Conservation (phyloP, 208 protist genomes). For the Naegleria fowleri region DNA sequence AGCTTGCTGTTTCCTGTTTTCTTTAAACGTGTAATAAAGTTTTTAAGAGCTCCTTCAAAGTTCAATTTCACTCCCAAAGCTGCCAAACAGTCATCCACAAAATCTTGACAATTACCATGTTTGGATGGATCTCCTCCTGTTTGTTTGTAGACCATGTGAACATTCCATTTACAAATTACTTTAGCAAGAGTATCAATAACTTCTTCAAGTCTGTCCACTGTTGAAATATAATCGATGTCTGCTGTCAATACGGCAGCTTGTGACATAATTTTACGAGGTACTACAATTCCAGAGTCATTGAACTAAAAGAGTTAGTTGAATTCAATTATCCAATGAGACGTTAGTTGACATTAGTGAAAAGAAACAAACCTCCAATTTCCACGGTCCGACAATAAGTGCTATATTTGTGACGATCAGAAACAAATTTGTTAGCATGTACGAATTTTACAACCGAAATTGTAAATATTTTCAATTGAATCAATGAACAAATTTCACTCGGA, state of each 20-base stretch:
- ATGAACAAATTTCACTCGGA: too few relatives aligned
- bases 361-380: neutral
- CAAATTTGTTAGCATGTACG: too few relatives aligned
- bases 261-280: neutral
- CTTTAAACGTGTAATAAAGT: neutral
- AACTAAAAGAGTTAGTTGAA: too few relatives aligned
- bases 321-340: too few relatives aligned
- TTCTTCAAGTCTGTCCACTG: neutral
- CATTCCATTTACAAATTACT: slow-evolving; percentile 7
- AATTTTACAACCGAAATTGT: too few relatives aligned
- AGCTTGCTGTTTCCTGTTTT: neutral
- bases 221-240: slow-evolving; percentile 3
- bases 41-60: neutral
- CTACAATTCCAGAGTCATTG: neutral
- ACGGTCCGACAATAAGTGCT: neutral
- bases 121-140: neutral
- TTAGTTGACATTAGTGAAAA: too few relatives aligned
- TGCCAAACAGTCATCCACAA: neutral
- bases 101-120: slow-evolving; percentile 23
- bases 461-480: too few relatives aligned
- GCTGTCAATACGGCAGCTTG: neutral
- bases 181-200: neutral
- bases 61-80: neutral
- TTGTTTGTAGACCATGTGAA: neutral
- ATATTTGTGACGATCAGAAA: too few relatives aligned